Conservation (phyloP, 768 basidiomycete genomes). For the Termitomyces sp. region DNA sequence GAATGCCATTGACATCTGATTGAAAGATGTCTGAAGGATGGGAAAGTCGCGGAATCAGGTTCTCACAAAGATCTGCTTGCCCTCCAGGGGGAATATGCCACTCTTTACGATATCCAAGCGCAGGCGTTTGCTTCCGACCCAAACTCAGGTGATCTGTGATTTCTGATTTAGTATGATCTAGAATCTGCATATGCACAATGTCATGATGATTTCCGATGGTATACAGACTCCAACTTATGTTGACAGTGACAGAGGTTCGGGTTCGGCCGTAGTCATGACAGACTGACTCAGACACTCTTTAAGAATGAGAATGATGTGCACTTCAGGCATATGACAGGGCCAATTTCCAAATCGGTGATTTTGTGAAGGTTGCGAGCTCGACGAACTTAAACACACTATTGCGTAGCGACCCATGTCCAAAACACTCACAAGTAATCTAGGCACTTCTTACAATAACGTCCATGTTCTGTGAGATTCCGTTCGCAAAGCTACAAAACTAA, state of each 20-base stretch:
- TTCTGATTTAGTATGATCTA: background rate
- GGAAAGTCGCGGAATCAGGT: slow-evolving; percentile 23
- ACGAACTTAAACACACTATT: too few relatives aligned
- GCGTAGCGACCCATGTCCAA: too few relatives aligned
- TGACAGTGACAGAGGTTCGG: background rate
- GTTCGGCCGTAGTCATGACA: background rate
- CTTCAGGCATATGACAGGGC: too few relatives aligned
- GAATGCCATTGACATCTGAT: background rate
- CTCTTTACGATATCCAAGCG: slow-evolving; percentile 28
- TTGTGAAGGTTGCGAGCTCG: too few relatives aligned
- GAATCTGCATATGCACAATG: too few relatives aligned
- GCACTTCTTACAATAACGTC: background rate
- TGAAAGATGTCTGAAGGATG: slow-evolving; percentile 30
- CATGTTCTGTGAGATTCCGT: background rate
- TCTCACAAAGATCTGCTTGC: slow-evolving; percentile 28
- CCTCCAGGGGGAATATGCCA: slow-evolving; percentile 25
- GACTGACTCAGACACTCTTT: too few relatives aligned
- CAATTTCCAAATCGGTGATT: too few relatives aligned
- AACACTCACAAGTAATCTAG: background rate
- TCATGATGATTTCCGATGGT: too few relatives aligned
- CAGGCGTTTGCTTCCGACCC: slow-evolving; percentile 19
- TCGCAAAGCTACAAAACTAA: background rate
- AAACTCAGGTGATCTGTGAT: background rate
- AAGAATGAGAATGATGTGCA: too few relatives aligned
- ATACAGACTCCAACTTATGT: too few relatives aligned